Conservation (phyloP, 768 basidiomycete species). For the Cystobasidium onofrii region DNA sequence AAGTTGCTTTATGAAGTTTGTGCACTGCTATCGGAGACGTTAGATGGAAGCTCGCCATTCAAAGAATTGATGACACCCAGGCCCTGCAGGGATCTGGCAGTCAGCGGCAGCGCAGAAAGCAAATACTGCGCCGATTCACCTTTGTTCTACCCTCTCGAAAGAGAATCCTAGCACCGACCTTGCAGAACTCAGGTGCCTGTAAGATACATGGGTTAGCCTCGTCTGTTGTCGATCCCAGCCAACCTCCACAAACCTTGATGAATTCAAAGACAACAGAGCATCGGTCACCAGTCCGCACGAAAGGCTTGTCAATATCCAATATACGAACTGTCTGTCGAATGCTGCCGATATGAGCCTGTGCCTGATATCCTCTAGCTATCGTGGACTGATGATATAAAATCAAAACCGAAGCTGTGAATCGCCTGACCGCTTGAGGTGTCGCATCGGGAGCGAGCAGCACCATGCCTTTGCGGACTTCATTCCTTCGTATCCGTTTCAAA, state of each 20-base stretch:
- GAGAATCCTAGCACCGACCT: conserved; percentile 46
- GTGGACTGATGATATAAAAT: conserved; percentile 58
- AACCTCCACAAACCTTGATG: conserved; percentile 47
- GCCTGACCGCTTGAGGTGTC: conserved; percentile 56
- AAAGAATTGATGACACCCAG: conserved; percentile 29
- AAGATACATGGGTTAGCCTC: conserved; percentile 67
- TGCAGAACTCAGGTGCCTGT: conserved; percentile 8
- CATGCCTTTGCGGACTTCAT: conserved; percentile 42
- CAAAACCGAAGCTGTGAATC: conserved; percentile 88
- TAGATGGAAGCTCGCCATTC: conserved; percentile 3
- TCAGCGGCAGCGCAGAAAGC: too few species aligned
- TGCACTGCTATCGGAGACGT: neutral
- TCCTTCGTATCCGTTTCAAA: conserved; percentile 73
- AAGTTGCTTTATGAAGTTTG: neutral
- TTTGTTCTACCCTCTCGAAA: conserved; percentile 96
- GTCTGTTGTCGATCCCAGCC: too few species aligned
- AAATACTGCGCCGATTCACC: conserved; percentile 45
- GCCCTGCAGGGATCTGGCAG: neutral
- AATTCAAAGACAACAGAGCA: conserved; percentile 76
- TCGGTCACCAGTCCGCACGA: conserved; percentile 87
- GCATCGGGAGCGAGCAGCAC: conserved; percentile 26
- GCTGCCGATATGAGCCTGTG: conserved; percentile 43
- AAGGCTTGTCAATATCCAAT: conserved; percentile 58
- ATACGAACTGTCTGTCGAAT: conserved; percentile 41
- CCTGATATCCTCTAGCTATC: conserved; percentile 41